phyloP scores from a whole-genome alignment of 2,329 filamentous ascomycete species.

The Penicillium polonicum region DNA sequence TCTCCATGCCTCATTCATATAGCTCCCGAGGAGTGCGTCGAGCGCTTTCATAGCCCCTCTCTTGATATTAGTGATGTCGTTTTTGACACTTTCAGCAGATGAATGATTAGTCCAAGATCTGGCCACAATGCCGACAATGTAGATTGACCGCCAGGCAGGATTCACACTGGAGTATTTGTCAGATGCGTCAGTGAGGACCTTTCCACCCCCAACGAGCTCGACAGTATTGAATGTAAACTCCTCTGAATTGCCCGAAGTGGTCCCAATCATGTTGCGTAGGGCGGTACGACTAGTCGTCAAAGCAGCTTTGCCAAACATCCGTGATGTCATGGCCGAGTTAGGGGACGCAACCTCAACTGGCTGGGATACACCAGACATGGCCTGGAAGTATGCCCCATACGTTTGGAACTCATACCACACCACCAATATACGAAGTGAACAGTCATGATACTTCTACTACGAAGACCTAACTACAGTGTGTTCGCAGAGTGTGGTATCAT shows the following conservation, averaged over 20 bases:
- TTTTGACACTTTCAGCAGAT: constrained; percentile 19
- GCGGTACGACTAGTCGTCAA: background rate
- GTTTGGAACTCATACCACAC: background rate
- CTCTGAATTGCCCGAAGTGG: background rate
- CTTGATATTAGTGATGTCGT: constrained; percentile 36
- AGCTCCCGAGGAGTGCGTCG: constrained; percentile 35
- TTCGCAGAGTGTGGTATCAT: background rate
- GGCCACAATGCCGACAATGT: constrained; percentile 34
- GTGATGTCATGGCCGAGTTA: background rate
- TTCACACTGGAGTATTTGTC: constrained; percentile 46
- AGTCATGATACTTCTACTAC: background rate
- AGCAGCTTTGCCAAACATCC: background rate
- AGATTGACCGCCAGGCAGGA: constrained; percentile 53
- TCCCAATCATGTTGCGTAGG: background rate
- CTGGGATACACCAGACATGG: background rate
- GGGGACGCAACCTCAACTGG: background rate
- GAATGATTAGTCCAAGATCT: constrained; percentile 17
- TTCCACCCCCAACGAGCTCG: constrained; percentile 22
- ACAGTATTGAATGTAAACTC: background rate
- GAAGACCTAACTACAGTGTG: background rate
- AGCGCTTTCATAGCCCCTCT: constrained; percentile 30
- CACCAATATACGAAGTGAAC: background rate
- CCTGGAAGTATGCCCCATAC: background rate
- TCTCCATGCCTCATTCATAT: constrained; percentile 37
- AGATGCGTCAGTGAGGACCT: constrained; percentile 35